Base-by-base conservation (phyloP, 1,284 basidiomycete genomes). In the Heimioporus retisporus region DNA sequence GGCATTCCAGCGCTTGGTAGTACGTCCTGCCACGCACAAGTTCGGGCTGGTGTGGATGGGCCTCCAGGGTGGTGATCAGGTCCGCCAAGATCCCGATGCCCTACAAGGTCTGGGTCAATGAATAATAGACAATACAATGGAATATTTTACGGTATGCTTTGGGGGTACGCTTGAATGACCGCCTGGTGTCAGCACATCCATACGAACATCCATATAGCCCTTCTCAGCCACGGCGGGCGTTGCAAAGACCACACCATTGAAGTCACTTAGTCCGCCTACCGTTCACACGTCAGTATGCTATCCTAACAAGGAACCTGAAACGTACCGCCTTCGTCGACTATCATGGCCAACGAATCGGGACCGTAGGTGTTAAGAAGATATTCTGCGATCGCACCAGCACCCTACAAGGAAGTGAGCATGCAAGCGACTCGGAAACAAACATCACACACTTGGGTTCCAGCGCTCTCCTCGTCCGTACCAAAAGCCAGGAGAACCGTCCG, bases 391-490 rank as follows among this genome's bases (percentile, higher is more conserved):
- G 81, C 71, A 4, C 73, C 69, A 4, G 89, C 90, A 23, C 88
- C 90, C 83, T 87, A 61, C 21, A 40, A 43, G 23, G 21, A 16
- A 23, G 53, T 60, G 43, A 68, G 67, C 40, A 74, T 75, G 15
- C 70, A 40, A 50, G 35, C 35, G 35, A 10, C 53, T 13, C 16
- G 6, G 18, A 55, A 59, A 35, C 2, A 7, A 57, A 42, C 28
- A 19, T 68, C 65, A 63, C 75, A 64, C 64, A 85, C 86, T 40
- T 40, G 35, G 48, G 82, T 70, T 5, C 90, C 89, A 31, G 84
- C 82, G 4, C 81, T 76, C 78, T 94, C 92, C 72, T 93, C 93
- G 72, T 94, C 92, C 65, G 88, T 89, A n/a, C 93, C 93, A 60
- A 88, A 89, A 2, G 88, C 86, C 31, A 92, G 80, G 28, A 93